phyloP scores from a whole-genome alignment of 805 yeast genomes.

The Candida manassasensis region DNA sequence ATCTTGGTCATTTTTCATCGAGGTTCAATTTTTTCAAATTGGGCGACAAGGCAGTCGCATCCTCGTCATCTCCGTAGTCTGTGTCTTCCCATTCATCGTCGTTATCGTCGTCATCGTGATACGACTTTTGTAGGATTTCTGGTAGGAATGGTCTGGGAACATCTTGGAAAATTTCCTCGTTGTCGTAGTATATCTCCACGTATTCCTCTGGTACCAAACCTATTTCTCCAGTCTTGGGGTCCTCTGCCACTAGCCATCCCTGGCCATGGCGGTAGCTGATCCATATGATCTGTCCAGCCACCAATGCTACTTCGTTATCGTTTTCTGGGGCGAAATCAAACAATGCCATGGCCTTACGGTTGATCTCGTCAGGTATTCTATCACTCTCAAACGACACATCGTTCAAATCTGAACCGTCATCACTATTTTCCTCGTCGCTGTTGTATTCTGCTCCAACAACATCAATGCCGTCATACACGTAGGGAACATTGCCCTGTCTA shows the following conservation, averaged over 20 bases:
- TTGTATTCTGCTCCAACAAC: conserved; percentile 3
- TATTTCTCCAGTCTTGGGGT: conserved; percentile 68
- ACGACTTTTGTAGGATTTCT: conserved; percentile 23
- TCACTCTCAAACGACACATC: conserved; percentile 10
- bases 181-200: conserved; percentile 50
- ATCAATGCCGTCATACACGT: conserved; percentile 1
- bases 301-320: conserved; percentile 78
- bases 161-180: conserved; percentile 30
- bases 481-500: conserved; percentile 49
- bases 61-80: conserved; percentile 10
- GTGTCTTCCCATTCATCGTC: conserved; percentile 15
- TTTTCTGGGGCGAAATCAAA: conserved; percentile 92
- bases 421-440: conserved; percentile 6
- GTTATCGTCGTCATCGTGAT: conserved; percentile 11
- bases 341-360: conserved; percentile 71
- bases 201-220: conserved; percentile 96
- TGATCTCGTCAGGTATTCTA: conserved; percentile 28
- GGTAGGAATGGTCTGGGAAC: conserved; percentile 48
- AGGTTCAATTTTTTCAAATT: neutral
- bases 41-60: neutral
- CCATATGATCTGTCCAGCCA: conserved; percentile 79
- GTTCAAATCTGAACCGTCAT: conserved; percentile 7
- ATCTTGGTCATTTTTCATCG: neutral
- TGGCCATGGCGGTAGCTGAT: conserved; percentile 92
- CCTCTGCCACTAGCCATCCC: conserved; percentile 96